Evolutionary conservation across 192 early-diverging fungal genomes (phyloP).

Genomic region (Mortierella alpina): DNA sequence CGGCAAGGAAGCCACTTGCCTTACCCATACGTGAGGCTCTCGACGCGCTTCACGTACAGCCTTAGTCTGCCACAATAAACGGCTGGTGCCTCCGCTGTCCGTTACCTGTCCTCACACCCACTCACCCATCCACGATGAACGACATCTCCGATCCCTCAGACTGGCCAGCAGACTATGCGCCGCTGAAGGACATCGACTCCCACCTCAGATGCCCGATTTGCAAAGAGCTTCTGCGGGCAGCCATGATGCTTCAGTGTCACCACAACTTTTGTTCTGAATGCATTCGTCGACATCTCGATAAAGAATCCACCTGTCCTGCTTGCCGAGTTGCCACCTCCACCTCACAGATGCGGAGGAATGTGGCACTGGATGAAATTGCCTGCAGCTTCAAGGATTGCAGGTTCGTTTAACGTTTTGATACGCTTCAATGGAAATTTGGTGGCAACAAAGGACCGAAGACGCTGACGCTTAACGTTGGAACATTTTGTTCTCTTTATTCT

Average conservation of each 20-base stretch:
- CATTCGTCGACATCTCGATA: constrained; percentile 69
- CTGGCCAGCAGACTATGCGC: constrained; percentile 62
- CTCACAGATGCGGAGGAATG: constrained; percentile 35
- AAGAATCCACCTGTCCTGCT: constrained; percentile 72
- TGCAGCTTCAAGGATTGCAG: constrained; percentile 42
- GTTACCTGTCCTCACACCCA: neutral
- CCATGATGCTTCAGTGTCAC: constrained; percentile 71
- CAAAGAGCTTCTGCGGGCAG: constrained; percentile 74
- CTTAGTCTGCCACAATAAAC: no score
- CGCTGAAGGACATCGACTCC: constrained; percentile 71
- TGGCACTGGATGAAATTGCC: constrained; percentile 39
- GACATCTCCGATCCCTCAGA: constrained; percentile 77
- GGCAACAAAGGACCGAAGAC: constrained; percentile 16
- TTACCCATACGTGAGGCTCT: no score
- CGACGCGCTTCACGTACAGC: no score
- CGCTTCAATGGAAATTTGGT: constrained; percentile 21
- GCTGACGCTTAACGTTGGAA: neutral
- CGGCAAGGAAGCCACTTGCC: no score
- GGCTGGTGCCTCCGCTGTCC: neutral
- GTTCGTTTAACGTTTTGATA: neutral
- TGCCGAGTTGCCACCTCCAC: constrained; percentile 62
- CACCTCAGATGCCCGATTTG: constrained; percentile 81
- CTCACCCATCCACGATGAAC: constrained; percentile 21
- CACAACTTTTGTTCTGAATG: constrained; percentile 87
- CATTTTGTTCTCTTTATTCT: neutral